Evolutionary conservation across 345 rosid genomes (phyloP).

Genomic region (Gossypium mustelinum): DNA sequence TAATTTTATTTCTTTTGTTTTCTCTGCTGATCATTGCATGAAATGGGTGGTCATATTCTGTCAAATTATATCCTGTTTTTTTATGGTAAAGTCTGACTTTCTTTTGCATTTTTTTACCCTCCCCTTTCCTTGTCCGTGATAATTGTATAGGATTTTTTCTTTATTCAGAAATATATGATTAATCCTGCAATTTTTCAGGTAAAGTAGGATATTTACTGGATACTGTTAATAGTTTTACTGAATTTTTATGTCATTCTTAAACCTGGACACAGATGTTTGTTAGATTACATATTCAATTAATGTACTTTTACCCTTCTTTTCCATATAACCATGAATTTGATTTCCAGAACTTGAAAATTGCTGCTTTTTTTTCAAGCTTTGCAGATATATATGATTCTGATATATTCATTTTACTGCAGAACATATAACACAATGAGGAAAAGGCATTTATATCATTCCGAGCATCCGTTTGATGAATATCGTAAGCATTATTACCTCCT

Average conservation of each 20-base stretch:
- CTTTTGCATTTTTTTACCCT: background rate
- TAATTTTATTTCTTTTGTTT: background rate
- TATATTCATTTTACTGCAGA: background rate
- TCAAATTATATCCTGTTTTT: background rate
- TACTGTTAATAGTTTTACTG: background rate
- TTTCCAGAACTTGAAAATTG: background rate
- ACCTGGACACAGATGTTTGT: background rate
- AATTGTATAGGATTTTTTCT: background rate
- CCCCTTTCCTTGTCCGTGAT: conserved; percentile 3
- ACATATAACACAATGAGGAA: conserved; percentile 31
- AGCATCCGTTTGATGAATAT: conserved; percentile 45
- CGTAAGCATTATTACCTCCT: conserved; percentile 45
- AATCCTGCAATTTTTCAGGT: background rate
- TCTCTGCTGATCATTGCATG: background rate
- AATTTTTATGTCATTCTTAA: background rate
- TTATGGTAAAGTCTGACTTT: conserved; percentile 1
- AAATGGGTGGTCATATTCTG: background rate
- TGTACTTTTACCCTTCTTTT: background rate
- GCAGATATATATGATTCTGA: background rate
- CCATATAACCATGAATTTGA: background rate
- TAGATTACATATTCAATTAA: background rate
- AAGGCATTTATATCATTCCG: conserved; percentile 45
- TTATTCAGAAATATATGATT: background rate
- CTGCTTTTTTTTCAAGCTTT: background rate
- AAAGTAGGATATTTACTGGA: background rate